Base-by-base conservation (phyloP, 768 basidiomycete species). In the Tricholoma sp. region DNA sequence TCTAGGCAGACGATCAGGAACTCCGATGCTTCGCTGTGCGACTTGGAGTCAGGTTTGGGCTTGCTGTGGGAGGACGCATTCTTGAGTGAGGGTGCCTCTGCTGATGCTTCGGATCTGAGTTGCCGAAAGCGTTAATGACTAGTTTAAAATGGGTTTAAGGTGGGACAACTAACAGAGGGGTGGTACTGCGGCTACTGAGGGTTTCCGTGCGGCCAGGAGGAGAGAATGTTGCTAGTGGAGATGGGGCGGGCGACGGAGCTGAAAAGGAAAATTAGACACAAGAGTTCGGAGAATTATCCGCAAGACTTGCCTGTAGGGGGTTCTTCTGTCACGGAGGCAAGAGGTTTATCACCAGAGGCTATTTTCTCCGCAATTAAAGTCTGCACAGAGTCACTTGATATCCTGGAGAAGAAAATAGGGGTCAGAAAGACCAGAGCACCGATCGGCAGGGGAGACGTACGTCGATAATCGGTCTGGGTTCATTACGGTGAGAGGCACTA, bases 381-480 rank as follows among this genome's bases (percentile, higher is more conserved):
- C 17, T 31, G 41, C 29, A 31, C 32, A 31, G 39, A 53, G 17
- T 53, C 39, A 32, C 32, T 53, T 44, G 41, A 42, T 32, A 42
- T 44, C 41, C 52, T 42, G 32, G 8, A 41, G 20, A 15, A 34
- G 6, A 18, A 29, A 13, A 12, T 11, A 44, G 32, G 8, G 15
- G 29, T 49, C 47, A 49, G 31, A 49, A 49, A 18, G 34, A 6
- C n/a, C 9, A 17, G 15, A 18, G 13, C 8, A 5, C 33, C 42
- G 28, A 13, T 34, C 17, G 53, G 37, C 24, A 39, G n/a, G 41
- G 54, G 29, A 55, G 48, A 62, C 72, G 53, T 61, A 76, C 77
- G 71, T 65, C 31, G 73, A 74, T 49, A 71, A 57, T 29, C 70
- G 70, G 63, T 79, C 76, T 34, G 78, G 77, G 60, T 79, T 69